Evolutionary conservation across 495 filamentous ascomycete genomes (phyloP), one percentile per base, ranked within the genome.

Genomic region (Patellaria atrata): DNA sequence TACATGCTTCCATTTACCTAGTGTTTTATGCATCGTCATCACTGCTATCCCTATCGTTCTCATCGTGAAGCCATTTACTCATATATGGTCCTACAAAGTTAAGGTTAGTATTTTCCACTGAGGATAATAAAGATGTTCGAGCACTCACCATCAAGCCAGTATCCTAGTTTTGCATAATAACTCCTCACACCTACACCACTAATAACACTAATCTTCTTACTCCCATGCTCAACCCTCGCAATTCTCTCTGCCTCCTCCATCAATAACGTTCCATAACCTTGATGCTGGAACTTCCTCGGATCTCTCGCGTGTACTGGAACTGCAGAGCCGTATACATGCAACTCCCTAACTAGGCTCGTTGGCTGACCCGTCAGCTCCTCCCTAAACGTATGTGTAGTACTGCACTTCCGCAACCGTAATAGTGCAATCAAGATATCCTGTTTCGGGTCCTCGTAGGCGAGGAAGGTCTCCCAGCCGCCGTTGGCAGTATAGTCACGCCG

Each of bases 191-290:
- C 89, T 29, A 97, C 84, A 8, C 89, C 89, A 16, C 80, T 89
- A 35, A 97, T 97, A 30, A 97, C 86, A 51, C 77, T 80, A 35
- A 97, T 91, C 68, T 97, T 97, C 22, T 59, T 63, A 48, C 85
- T 94, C 3, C 83, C 77, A 49, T 97, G 89, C 58, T 97, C 89
- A 34, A 93, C 75, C 27, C 82, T 69, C 0, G 89, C 87, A 44
- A 97, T 96, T 27, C 83, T 67, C 58, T 97, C 91, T 1, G 89
- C 89, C 60, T 94, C 85, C 54, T 96, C 89, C 89, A 97, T 97
- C 34, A 97, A 48, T 37, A 97, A 56, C 2, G 91, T 96, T 17
- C 89, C 89, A 48, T 91, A 97, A 0, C 89, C 89, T 51, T 93
- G 91, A 60, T 97, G 89, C 63, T 97, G 89, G 60, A 94, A 96